These are phyloP conservation scores for Tolypocladium ovalisporum DNA, from an alignment of 2,329 filamentous ascomycete species.

Conservation along the genomic window DNA sequence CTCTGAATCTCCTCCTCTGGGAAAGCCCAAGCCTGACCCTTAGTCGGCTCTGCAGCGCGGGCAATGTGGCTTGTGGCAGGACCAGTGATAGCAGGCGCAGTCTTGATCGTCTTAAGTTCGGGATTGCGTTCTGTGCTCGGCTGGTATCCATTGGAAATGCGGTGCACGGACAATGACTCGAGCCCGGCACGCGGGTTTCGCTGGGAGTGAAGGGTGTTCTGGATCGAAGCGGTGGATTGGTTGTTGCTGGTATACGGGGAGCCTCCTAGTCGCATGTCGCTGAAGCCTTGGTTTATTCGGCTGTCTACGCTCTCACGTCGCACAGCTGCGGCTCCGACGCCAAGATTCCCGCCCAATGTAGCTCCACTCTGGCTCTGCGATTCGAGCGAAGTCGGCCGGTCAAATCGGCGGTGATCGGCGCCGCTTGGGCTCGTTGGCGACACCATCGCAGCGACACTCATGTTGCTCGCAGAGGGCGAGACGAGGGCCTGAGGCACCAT, in stretches of 20 bases:
- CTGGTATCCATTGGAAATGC: conserved; percentile 56
- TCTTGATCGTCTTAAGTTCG: conserved; percentile 46
- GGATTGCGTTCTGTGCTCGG: conserved; percentile 48
- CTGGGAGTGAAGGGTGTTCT: conserved; percentile 58
- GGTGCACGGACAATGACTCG: conserved; percentile 42
- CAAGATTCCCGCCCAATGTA: conserved; percentile 22
- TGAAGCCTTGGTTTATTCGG: conserved; percentile 62
- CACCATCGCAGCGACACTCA: conserved; percentile 57
- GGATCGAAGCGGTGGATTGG: conserved; percentile 64
- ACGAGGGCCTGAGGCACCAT: conserved; percentile 40
- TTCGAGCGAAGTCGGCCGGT: conserved; percentile 27
- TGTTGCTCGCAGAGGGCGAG: conserved; percentile 46
- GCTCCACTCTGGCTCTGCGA: conserved; percentile 16
- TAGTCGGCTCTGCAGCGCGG: conserved; percentile 66
- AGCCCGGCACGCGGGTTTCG: conserved; percentile 44
- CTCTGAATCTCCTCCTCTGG: conserved; percentile 58
- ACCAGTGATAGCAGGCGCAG: conserved; percentile 67
- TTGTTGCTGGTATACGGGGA: conserved; percentile 67
- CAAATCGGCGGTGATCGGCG: conserved; percentile 31
- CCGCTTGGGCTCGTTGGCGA: conserved; percentile 43
- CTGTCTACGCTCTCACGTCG: conserved; percentile 68
- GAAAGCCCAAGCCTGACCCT: conserved; percentile 77
- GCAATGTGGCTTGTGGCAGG: conserved; percentile 54
- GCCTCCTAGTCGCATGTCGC: conserved; percentile 55
- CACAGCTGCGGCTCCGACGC: conserved; percentile 38